Conservation (phyloP, 768 basidiomycete species). For the Dioszegia aurantiaca region DNA sequence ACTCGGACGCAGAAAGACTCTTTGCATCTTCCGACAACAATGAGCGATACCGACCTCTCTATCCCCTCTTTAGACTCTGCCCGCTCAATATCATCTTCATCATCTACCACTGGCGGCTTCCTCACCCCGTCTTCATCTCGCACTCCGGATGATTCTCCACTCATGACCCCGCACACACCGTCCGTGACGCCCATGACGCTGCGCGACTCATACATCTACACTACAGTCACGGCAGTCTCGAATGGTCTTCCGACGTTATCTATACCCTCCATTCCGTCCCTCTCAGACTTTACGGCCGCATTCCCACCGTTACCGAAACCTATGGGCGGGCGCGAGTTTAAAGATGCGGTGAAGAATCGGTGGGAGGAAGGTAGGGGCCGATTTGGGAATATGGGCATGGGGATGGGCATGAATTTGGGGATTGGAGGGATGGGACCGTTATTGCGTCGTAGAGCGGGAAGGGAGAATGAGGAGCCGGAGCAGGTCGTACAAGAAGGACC, state of each 20-base stretch:
- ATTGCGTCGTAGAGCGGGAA: conserved; percentile 11
- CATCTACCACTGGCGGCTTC: background rate
- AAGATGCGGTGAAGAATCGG: conserved; percentile 36
- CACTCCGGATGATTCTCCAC: conserved; percentile 37
- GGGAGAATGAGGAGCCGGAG: background rate
- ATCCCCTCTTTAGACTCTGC: conserved; percentile 7
- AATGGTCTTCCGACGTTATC: conserved; percentile 12
- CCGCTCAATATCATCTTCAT: conserved; percentile 4
- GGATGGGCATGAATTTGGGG: background rate
- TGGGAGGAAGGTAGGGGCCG: conserved; percentile 42
- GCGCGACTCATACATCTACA: conserved; percentile 24
- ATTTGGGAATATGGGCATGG: conserved; percentile 16
- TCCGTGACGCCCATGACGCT: conserved; percentile 21
- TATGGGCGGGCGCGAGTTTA: conserved; percentile 29
- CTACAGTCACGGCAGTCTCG: conserved; percentile 9
- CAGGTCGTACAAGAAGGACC: too few species aligned
- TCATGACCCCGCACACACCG: conserved; percentile 42
- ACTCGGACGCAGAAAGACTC: too few species aligned
- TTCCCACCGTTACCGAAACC: background rate
- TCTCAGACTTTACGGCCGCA: conserved; percentile 18
- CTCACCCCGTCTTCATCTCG: background rate
- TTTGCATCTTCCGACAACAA: too few species aligned
- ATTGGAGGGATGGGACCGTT: background rate
- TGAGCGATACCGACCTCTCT: too few species aligned
- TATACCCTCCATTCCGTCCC: conserved; percentile 27